Evolutionary conservation across 2,329 filamentous ascomycete genomes (phyloP), one percentile per base, ranked within the genome.

Genomic region (Tolypocladium album): DNA sequence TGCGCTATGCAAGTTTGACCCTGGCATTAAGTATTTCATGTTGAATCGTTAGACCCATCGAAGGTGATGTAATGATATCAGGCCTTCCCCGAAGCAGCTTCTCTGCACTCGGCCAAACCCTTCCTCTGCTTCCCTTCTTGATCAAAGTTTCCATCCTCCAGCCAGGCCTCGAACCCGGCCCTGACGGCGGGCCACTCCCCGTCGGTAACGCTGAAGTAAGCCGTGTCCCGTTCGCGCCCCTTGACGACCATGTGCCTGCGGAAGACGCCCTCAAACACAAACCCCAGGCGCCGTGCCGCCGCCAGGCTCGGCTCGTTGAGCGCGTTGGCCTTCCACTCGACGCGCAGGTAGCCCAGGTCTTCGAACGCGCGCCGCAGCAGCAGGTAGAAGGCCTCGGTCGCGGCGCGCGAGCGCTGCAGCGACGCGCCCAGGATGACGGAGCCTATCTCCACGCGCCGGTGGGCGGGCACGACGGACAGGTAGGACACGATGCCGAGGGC

Each of bases 311-410:
- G 73, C 42, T 65, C 72, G 66, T 88, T 88, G 13, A 84, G 70
- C 20, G 75, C 64, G 66, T 88, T 79, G 58, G 82, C 84, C 65
- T 88, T 88, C 85, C 86, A 88, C 68, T 87, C 84, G 4, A 86
- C 78, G 9, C 85, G 74, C 4, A 79, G 69, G 66, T 83, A 85
- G 0, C 79, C 76, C 27, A 87, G 67, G 47, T 52, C 47, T 2
- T 76, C 74, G 64, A 88, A 82, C 0, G 78, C 77, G 59, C 83
- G 74, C 43, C 73, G 72, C 52, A 82, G 75, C n/a, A 86, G 68
- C 1, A 88, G 71, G 61, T 81, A 86, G 62, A 82, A 75, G 0
- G 78, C 76, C 67, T 88, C 85, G 0, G 84, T 88, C 0, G 83
- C 80, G 8, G 75, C 77, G 0, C 76, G 75, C 0, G 82, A 86